A percentile compares a stretch with the other conserved stretches of the same genome.
Conservation (phyloP, 441 rosid species). For the Daphne laureola region DNA sequence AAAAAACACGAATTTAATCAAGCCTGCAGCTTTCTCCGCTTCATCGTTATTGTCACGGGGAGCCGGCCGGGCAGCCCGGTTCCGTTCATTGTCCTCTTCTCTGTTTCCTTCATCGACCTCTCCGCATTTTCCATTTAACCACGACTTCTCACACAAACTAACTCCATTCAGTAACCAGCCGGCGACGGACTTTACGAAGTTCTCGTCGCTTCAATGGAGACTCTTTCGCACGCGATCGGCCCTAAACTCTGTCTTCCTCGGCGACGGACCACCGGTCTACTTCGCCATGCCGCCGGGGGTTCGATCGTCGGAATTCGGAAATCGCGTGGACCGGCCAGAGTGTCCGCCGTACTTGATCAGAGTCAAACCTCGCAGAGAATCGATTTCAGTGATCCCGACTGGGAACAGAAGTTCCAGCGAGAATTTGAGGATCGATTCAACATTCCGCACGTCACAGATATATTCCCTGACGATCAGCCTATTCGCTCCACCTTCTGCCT, state of each 20-base stretch:
- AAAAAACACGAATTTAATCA: slow-evolving; percentile 1
- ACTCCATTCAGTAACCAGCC: neutral
- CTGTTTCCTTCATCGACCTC: neutral
- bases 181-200: neutral
- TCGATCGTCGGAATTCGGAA: slow-evolving; percentile 11
- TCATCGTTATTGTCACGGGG: slow-evolving; percentile 12
- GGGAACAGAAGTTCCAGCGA: slow-evolving; percentile 58
- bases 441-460: slow-evolving; percentile 75
- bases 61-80: slow-evolving; percentile 1
- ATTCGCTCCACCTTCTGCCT: slow-evolving; percentile 91
- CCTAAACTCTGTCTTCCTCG: slow-evolving; percentile 13
- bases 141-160: too few relatives aligned
- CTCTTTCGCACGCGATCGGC: slow-evolving; percentile 26
- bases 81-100: slow-evolving; percentile 7
- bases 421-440: slow-evolving; percentile 66
- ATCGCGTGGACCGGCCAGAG: slow-evolving; percentile 15
- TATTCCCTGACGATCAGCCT: slow-evolving; percentile 53
- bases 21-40: neutral
- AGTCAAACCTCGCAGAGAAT: slow-evolving; percentile 14
- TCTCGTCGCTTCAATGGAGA: slow-evolving; percentile 36
- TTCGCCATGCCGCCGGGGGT: slow-evolving; percentile 16
- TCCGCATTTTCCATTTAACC: too few relatives aligned
- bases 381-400: slow-evolving; percentile 65
- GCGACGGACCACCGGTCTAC: slow-evolving; percentile 2
- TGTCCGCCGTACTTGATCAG: slow-evolving; percentile 15